Evolutionary conservation across 2,329 filamentous ascomycete genomes (phyloP).

Genomic region (Aspergillus hortae): DNA sequence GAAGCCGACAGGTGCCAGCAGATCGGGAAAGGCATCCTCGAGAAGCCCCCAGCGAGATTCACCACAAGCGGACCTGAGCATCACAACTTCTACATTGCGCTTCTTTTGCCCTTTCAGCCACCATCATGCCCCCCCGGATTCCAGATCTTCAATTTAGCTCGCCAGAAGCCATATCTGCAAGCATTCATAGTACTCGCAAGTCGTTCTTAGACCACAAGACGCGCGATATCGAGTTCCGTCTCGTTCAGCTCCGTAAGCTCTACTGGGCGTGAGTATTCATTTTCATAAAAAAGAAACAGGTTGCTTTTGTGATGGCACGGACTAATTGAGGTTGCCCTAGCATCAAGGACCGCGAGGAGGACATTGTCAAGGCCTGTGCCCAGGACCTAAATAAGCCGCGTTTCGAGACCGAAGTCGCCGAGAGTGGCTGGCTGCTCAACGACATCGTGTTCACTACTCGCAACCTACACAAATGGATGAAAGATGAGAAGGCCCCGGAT

Average conservation of each 20-base stretch:
- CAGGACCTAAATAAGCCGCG: slow-evolving; percentile 74
- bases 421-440: slow-evolving; percentile 74
- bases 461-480: slow-evolving; percentile 75
- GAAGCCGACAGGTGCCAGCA: too few species aligned
- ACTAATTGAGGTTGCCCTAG: slow-evolving; percentile 21
- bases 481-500: slow-evolving; percentile 72
- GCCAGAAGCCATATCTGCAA: too few species aligned
- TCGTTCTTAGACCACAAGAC: slow-evolving; percentile 80
- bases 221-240: slow-evolving; percentile 74
- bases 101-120: too few species aligned
- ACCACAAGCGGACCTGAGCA: too few species aligned
- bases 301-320: too few species aligned
- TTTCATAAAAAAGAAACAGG: too few species aligned
- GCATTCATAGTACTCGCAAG: slow-evolving; percentile 38
- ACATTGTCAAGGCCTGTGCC: slow-evolving; percentile 70
- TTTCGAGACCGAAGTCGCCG: slow-evolving; percentile 70
- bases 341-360: slow-evolving; percentile 70
- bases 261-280: slow-evolving; percentile 69
- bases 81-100: too few species aligned
- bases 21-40: too few species aligned
- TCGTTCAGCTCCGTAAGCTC: slow-evolving; percentile 83
- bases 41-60: too few species aligned
- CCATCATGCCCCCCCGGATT: too few species aligned
- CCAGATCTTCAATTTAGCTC: too few species aligned
- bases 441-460: slow-evolving; percentile 76